Conservation (phyloP, 164 flowering plant species). For the Protea cynaroides region DNA sequence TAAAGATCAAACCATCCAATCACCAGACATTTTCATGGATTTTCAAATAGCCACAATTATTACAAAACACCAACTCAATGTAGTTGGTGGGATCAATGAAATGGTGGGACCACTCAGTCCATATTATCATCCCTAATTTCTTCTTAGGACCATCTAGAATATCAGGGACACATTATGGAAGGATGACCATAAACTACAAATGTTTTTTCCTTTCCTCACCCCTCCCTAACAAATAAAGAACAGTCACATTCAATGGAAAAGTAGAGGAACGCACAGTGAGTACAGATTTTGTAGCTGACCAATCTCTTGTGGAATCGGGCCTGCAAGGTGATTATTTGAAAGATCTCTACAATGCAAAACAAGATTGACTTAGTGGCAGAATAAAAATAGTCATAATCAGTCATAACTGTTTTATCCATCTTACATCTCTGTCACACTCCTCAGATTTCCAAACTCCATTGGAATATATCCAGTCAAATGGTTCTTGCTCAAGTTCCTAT, state of each 20-base stretch:
- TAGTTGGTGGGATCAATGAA: too few species aligned
- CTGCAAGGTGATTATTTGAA: slow-evolving; percentile 64
- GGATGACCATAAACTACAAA: background rate
- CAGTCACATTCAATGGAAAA: background rate
- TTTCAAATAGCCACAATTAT: too few species aligned
- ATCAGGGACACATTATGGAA: too few species aligned
- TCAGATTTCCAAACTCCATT: slow-evolving; percentile 82
- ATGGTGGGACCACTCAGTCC: too few species aligned
- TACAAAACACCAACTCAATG: too few species aligned
- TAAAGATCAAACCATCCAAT: too few species aligned
- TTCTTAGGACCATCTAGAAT: too few species aligned
- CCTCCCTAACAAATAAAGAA: background rate
- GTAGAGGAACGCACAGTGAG: slow-evolving; percentile 50
- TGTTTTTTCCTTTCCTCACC: too few species aligned
- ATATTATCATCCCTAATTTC: too few species aligned
- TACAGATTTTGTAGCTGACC: slow-evolving; percentile 74
- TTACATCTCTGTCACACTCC: slow-evolving; percentile 91
- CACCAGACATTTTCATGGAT: too few species aligned
- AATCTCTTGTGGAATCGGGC: slow-evolving; percentile 74
- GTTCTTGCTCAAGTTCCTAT: slow-evolving; percentile 79
- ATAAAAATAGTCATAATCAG: background rate
- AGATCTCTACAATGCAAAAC: slow-evolving; percentile 54
- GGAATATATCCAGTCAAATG: slow-evolving; percentile 60
- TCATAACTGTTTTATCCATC: slow-evolving; percentile 4
- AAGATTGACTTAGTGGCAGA: background rate